Conservation (phyloP, 2,329 filamentous ascomycete genomes). For the Exophiala spinifera region DNA sequence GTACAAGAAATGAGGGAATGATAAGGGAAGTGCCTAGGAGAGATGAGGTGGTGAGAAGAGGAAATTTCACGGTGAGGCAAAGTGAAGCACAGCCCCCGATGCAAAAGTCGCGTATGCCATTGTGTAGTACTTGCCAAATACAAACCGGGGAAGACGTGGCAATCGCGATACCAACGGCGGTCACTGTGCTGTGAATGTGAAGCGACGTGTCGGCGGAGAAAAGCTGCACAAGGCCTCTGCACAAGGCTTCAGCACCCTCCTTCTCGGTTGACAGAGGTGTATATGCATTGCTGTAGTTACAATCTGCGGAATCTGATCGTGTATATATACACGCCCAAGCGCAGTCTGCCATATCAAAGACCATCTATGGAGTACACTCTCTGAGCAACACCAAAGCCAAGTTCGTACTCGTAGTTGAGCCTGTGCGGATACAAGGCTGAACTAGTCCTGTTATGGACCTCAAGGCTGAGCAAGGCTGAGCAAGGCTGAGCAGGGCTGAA, state of each 20-base stretch:
- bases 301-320: too few species aligned
- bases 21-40: background rate
- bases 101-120: background rate
- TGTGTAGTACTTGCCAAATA: too few species aligned
- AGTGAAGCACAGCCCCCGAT: background rate
- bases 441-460: conserved; percentile 2
- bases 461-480: conserved; percentile 8
- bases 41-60: background rate
- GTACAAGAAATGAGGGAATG: background rate
- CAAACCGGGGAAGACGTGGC: background rate
- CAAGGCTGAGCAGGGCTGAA: background rate
- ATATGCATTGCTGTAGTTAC: too few species aligned
- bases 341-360: too few species aligned
- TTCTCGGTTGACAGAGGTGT: too few species aligned
- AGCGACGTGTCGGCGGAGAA: too few species aligned
- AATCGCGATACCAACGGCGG: background rate
- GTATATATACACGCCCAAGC: too few species aligned
- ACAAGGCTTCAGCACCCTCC: too few species aligned
- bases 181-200: background rate
- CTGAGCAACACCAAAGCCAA: background rate
- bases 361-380: too few species aligned
- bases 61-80: background rate
- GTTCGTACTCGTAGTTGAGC: background rate
- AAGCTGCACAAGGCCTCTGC: too few species aligned
- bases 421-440: conserved; percentile 1